Base-by-base conservation (phyloP, 2,329 filamentous ascomycete genomes). In the Trichoderma sp. region DNA sequence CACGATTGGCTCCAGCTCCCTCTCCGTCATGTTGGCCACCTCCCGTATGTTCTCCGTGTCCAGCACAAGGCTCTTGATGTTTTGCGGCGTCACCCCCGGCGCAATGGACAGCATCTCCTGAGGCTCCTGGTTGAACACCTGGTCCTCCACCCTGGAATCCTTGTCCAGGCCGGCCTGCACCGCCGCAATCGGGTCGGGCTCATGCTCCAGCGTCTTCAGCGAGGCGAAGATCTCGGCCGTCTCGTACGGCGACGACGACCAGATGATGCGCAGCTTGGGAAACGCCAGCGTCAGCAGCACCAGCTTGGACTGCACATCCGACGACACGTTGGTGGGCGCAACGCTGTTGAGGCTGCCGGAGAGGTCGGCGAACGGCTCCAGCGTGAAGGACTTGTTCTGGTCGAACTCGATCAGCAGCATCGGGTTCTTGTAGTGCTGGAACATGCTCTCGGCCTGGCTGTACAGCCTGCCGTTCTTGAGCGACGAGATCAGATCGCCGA, bases 371-470 rank as follows among this genome's bases (percentile, higher is more conserved):
- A 93, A 86, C 0, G 91, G 91, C 77, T 94, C 95, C 17, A 99
- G 89, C 0, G 94, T 98, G 79, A 99, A 99, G 4, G 92, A 94
- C 78, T 97, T 97, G 81, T 97, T 94, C 76, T 97, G 92, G 77
- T 97, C 94, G 78, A 99, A 99, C 79, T 99, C 95, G 75, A 99
- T 98, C 53, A 99, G 87, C 7, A 99, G 88, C 87, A 98, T 92
- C 0, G 93, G 91, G 71, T 81, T 89, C 75, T 91, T 91, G 86
- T 99, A 99, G 80, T 98, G 90, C 77, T 92, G 89, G 68, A 96
- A 90, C 94, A 99, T 98, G 57, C 91, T 89, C 79, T 98, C 94
- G 48, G 91, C 91, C 82, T 99, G 95, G 73, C 88, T 92, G 82
- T 93, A 99, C 15, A 99, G 86, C 2, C 95, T 90, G 13, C 95